A percentile compares a stretch with the other conserved stretches of the same genome.
These are phyloP conservation scores for Malus hybrid DNA, from an alignment of 331 rosid genomes.

Conservation along the genomic window DNA sequence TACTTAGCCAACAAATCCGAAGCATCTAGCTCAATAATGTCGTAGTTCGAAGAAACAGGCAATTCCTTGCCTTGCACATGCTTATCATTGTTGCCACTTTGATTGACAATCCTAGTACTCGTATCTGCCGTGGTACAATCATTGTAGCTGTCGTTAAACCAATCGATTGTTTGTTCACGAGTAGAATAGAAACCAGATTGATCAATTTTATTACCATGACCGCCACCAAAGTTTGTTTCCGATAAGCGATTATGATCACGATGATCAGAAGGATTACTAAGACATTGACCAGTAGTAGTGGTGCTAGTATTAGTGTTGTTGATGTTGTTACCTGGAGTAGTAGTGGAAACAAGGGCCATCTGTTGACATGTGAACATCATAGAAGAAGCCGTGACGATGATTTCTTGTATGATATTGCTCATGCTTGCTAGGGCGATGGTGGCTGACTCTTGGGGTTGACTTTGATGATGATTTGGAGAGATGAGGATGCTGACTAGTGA, in stretches of 20 bases:
- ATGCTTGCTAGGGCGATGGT: conserved; percentile 38
- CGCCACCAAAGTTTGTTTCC: not conserved
- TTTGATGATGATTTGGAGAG: conserved; percentile 15
- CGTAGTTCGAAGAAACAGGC: not conserved
- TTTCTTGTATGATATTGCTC: conserved; percentile 60
- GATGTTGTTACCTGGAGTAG: not conserved
- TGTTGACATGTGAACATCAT: conserved; percentile 75
- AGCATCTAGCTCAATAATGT: conserved; percentile 62
- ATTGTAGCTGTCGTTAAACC: conserved; percentile 39
- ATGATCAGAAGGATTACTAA: not conserved
- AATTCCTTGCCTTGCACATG: not conserved
- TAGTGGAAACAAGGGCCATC: conserved; percentile 10
- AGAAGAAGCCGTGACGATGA: conserved; percentile 64
- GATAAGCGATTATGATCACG: not conserved
- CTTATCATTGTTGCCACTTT: not conserved
- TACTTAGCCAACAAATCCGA: conserved; percentile 74
- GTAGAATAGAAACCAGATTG: not conserved
- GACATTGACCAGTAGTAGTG: not conserved
- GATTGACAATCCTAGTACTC: not conserved
- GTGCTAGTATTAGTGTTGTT: not conserved
- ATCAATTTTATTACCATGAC: not conserved
- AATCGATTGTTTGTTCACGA: conserved; percentile 28
- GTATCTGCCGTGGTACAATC: not conserved
- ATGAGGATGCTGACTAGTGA: conserved; percentile 39
- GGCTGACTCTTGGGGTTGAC: conserved; percentile 25